Percentiles rank a stretch among this genome's conserved stretches.
Evolutionary conservation across 345 rosid genomes (phyloP).

Genomic region (Sapria himalayana): DNA sequence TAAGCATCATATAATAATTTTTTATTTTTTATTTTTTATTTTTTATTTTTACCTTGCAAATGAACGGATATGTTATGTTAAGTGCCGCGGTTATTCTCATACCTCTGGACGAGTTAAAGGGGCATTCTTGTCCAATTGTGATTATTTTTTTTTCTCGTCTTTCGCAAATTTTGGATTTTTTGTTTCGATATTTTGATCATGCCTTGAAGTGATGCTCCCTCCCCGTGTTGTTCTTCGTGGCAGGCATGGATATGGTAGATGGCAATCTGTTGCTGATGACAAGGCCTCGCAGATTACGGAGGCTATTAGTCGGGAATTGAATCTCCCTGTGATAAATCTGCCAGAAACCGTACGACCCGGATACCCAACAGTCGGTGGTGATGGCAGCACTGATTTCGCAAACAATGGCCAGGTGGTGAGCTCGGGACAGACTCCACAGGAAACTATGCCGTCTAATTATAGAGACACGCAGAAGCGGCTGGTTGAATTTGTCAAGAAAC

Average conservation of each 20-base stretch:
- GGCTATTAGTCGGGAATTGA: slow-evolving; percentile 72
- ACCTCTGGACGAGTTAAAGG: too few species aligned
- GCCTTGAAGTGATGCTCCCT: too few species aligned
- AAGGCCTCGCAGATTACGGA: slow-evolving; percentile 75
- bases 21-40: too few species aligned
- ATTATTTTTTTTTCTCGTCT: too few species aligned
- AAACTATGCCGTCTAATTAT: slow-evolving; percentile 33
- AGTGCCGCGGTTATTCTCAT: too few species aligned
- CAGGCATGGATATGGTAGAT: slow-evolving; percentile 99
- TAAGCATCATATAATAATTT: too few species aligned
- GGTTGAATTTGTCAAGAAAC: slow-evolving; percentile 87
- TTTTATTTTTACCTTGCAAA: too few species aligned
- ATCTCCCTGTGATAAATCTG: slow-evolving; percentile 50
- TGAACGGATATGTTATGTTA: too few species aligned
- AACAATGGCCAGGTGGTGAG: slow-evolving; percentile 19
- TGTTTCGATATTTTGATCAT: slow-evolving; percentile 6
- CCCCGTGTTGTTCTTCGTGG: too few species aligned
- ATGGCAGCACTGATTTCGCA: slow-evolving; percentile 26
- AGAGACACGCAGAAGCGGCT: slow-evolving; percentile 88
- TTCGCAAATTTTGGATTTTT: too few species aligned
- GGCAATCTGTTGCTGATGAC: slow-evolving; percentile 99
- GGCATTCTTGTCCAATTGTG: too few species aligned
- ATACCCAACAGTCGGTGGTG: slow-evolving; percentile 47
- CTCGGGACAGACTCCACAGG: too few species aligned
- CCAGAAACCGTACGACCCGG: slow-evolving; percentile 47